phyloP scores from a whole-genome alignment of 495 filamentous ascomycete genomes.

The Daldinia concentrica region DNA sequence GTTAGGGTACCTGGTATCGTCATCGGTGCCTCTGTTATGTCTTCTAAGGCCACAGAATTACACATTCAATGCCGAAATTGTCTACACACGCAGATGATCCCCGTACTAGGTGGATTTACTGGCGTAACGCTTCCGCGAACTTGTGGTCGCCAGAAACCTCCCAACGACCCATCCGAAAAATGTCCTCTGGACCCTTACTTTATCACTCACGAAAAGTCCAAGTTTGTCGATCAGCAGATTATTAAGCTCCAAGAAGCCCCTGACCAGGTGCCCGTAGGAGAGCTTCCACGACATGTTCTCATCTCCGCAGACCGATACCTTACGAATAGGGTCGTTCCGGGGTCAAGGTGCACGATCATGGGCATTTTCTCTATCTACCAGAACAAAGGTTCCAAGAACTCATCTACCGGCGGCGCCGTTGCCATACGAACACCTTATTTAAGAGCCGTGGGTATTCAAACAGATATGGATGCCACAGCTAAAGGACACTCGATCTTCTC shows the following conservation, averaged over 20 bases:
- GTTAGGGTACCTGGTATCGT: constrained; percentile 97
- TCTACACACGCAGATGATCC: constrained; percentile 73
- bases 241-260: constrained; percentile 98
- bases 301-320: constrained; percentile 96
- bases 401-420: constrained; percentile 75
- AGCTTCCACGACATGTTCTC: constrained; percentile 92
- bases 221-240: constrained; percentile 97
- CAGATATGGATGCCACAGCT: constrained; percentile 86
- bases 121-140: constrained; percentile 82
- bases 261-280: constrained; percentile 97
- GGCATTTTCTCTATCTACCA: constrained; percentile 99
- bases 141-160: constrained; percentile 69
- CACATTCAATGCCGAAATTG: constrained; percentile 92
- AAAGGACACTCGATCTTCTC: constrained; percentile 88
- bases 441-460: constrained; percentile 91
- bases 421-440: constrained; percentile 97
- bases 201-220: constrained; percentile 90
- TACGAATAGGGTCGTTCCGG: constrained; percentile 94
- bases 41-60: constrained; percentile 90
- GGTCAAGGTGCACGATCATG: constrained; percentile 93
- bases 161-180: constrained; percentile 67
- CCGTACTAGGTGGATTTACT: constrained; percentile 83
- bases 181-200: constrained; percentile 97
- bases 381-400: constrained; percentile 83
- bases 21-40: constrained; percentile 95